Conservation (phyloP, 2,329 filamentous ascomycete species). For the Xylaria multiplex region DNA sequence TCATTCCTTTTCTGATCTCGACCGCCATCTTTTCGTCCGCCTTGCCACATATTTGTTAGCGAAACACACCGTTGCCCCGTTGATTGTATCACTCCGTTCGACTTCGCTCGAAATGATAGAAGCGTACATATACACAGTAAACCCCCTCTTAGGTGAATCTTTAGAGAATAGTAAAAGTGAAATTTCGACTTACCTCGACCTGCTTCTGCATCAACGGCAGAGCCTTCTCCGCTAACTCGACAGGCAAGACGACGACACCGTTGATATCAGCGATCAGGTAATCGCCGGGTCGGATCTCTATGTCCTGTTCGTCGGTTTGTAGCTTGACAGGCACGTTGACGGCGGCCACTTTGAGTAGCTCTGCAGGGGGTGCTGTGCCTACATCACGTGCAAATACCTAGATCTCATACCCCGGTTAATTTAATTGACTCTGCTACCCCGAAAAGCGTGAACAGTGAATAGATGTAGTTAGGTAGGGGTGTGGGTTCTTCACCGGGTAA, state of each 20-base stretch:
- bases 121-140: not conserved
- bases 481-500: conserved; percentile 50
- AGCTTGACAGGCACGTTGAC: conserved; percentile 55
- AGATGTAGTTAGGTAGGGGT: not conserved
- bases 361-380: conserved; percentile 56
- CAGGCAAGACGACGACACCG: conserved; percentile 57
- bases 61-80: not conserved
- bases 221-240: conserved; percentile 52
- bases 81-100: not conserved
- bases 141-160: not conserved
- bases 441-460: not conserved
- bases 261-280: conserved; percentile 59
- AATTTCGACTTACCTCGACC: conserved; percentile 44
- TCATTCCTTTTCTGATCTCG: conserved; percentile 55
- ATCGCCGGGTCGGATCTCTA: conserved; percentile 55
- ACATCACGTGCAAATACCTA: conserved; percentile 57
- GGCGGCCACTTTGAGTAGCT: conserved; percentile 55
- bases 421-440: not conserved
- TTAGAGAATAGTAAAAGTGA: not conserved
- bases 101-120: not conserved
- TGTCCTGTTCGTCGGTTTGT: conserved; percentile 52
- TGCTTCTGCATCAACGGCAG: conserved; percentile 55
- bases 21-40: conserved; percentile 56
- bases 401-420: not conserved
- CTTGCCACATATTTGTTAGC: conserved; percentile 21